These are phyloP conservation scores for Beauveria brongniartii DNA, from an alignment of 2,329 filamentous ascomycete species.

Conservation along the genomic window DNA sequence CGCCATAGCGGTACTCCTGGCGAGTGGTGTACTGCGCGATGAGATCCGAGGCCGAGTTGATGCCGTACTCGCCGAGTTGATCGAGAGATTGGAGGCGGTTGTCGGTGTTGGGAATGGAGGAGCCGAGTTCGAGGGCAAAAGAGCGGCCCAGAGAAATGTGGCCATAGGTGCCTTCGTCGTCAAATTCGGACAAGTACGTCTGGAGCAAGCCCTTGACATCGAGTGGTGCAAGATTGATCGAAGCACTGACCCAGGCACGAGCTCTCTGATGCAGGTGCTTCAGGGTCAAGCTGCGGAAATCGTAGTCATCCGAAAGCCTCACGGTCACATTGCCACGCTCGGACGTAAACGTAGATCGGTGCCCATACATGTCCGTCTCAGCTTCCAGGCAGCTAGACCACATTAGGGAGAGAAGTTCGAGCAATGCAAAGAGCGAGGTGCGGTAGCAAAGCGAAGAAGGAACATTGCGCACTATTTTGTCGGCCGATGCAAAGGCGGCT, in stretches of 20 bases:
- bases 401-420: slow-evolving; percentile 89
- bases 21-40: slow-evolving; percentile 94
- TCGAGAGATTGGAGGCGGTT: slow-evolving; percentile 80
- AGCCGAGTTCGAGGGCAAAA: slow-evolving; percentile 89
- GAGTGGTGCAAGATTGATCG: slow-evolving; percentile 77
- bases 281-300: slow-evolving; percentile 70
- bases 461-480: slow-evolving; percentile 74
- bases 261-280: slow-evolving; percentile 70
- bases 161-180: slow-evolving; percentile 83
- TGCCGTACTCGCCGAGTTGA: slow-evolving; percentile 59
- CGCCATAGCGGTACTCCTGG: slow-evolving; percentile 88
- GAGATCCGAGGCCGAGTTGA: slow-evolving; percentile 93
- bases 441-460: slow-evolving; percentile 88
- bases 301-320: slow-evolving; percentile 89
- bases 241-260: slow-evolving; percentile 69
- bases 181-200: slow-evolving; percentile 91
- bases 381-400: slow-evolving; percentile 92
- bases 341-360: slow-evolving; percentile 73
- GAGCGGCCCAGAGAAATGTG: slow-evolving; percentile 89
- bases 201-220: slow-evolving; percentile 94
- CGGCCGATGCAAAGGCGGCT: slow-evolving; percentile 73
- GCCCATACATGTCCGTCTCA: slow-evolving; percentile 89
- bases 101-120: slow-evolving; percentile 75
- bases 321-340: slow-evolving; percentile 69
- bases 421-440: slow-evolving; percentile 80